These are phyloP conservation scores for Phaffia australis DNA, from an alignment of 768 basidiomycete species.

Conservation along the genomic window DNA sequence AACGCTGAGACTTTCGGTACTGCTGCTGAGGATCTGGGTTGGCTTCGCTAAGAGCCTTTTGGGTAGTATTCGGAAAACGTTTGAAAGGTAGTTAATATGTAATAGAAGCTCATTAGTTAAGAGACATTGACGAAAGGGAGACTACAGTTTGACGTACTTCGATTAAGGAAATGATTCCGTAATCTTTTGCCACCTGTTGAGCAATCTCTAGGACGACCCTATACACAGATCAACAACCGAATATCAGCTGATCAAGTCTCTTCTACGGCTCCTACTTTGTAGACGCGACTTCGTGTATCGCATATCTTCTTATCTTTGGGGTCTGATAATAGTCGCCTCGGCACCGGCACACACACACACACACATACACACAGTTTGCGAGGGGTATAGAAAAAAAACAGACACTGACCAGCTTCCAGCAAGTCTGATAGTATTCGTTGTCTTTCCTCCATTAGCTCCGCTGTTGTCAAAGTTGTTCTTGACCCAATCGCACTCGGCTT, in stretches of 20 bases:
- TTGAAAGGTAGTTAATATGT: not conserved
- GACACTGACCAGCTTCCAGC: constrained; percentile 59
- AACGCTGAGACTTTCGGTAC: constrained; percentile 59
- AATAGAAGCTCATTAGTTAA: not conserved
- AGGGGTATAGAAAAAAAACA: not conserved
- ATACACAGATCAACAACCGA: not conserved
- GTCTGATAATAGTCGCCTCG: no score
- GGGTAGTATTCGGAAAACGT: not conserved
- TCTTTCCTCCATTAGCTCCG: constrained; percentile 60
- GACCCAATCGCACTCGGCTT: constrained; percentile 67
- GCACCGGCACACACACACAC: constrained; percentile 42
- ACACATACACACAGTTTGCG: not conserved
- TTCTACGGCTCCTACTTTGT: no score
- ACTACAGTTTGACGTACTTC: constrained; percentile 29
- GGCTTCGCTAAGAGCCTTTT: constrained; percentile 54
- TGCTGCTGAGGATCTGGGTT: constrained; percentile 62
- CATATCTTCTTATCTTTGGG: no score
- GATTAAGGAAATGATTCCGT: constrained; percentile 47
- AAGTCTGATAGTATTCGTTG: constrained; percentile 59
- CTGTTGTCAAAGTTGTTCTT: constrained; percentile 62
- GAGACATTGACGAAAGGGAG: not conserved
- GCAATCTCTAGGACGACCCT: constrained; percentile 46
- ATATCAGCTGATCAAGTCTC: no score
- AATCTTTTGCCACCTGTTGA: constrained; percentile 54
- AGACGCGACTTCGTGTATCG: no score